Evolutionary conservation across 129 eudicot species (phyloP).

Genomic region (Flaveria ramosissima): DNA sequence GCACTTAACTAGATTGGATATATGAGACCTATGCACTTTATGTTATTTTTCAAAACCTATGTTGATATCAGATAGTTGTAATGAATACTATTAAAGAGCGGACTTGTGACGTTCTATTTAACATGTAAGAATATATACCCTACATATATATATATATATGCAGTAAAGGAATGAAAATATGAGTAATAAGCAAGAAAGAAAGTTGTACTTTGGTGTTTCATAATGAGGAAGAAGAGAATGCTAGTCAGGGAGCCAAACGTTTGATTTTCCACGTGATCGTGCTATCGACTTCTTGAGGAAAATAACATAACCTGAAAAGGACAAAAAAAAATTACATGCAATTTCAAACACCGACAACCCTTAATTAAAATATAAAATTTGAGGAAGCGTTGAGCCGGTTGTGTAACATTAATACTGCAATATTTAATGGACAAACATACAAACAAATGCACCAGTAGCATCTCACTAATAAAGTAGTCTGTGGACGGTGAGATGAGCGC

Average conservation of each 20-base stretch:
- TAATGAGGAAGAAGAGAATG: slow-evolving; percentile 43
- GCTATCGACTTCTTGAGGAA: slow-evolving; percentile 52
- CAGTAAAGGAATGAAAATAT: not conserved
- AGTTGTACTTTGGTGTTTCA: slow-evolving; percentile 32
- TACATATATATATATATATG: not conserved
- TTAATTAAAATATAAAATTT: not conserved
- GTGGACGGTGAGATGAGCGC: too few relatives aligned
- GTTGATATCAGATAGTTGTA: too few relatives aligned
- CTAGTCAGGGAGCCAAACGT: slow-evolving; percentile 91
- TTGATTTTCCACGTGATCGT: slow-evolving; percentile 61
- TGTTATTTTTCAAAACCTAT: too few relatives aligned
- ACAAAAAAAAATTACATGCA: slow-evolving; percentile 1
- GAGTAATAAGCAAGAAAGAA: not conserved
- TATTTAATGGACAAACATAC: not conserved
- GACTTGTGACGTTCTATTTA: too few relatives aligned
- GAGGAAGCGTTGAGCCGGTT: not conserved
- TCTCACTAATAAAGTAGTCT: too few relatives aligned
- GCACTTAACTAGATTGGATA: too few relatives aligned
- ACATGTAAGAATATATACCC: too few relatives aligned
- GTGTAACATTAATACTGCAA: not conserved
- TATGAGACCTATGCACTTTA: too few relatives aligned
- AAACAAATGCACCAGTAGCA: too few relatives aligned
- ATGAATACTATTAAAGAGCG: too few relatives aligned
- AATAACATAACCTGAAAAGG: slow-evolving; percentile 65
- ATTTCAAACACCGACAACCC: not conserved